These are phyloP conservation scores for Clavispora vitiphila DNA, from an alignment of 805 yeast genomes.

Conservation along the genomic window DNA sequence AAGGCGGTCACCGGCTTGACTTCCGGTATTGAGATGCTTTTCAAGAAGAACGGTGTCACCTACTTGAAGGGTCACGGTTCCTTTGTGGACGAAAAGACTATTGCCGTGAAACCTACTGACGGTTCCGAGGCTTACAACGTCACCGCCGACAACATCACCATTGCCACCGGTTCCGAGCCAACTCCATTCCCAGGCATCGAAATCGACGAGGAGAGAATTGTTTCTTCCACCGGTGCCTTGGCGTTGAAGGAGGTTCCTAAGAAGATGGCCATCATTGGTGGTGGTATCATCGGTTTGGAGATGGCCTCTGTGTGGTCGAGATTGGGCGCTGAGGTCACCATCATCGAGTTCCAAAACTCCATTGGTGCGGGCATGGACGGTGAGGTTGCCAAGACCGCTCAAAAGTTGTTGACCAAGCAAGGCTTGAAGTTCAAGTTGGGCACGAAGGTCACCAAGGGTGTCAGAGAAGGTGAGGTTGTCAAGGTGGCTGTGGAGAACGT, in stretches of 20 bases:
- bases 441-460: slow-evolving; percentile 86
- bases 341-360: slow-evolving; percentile 82
- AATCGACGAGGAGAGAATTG: slow-evolving; percentile 95
- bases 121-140: slow-evolving; percentile 68
- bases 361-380: slow-evolving; percentile 99
- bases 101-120: slow-evolving; percentile 81
- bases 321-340: slow-evolving; percentile 92
- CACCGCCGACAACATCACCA: slow-evolving; percentile 80
- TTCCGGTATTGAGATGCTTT: slow-evolving; percentile 88
- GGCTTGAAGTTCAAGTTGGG: slow-evolving; percentile 90
- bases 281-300: slow-evolving; percentile 98
- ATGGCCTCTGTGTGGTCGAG: slow-evolving; percentile 98
- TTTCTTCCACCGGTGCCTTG: slow-evolving; percentile 90
- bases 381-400: slow-evolving; percentile 87
- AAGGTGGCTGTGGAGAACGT: slow-evolving; percentile 83
- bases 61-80: slow-evolving; percentile 93
- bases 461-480: slow-evolving; percentile 83
- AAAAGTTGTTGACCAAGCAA: slow-evolving; percentile 88
- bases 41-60: slow-evolving; percentile 92
- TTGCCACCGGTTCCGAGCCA: slow-evolving; percentile 98
- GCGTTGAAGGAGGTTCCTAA: slow-evolving; percentile 87
- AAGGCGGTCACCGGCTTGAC: slow-evolving; percentile 85
- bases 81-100: slow-evolving; percentile 72
- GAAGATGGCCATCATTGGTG: slow-evolving; percentile 90
- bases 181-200: slow-evolving; percentile 98